These are phyloP conservation scores for Noccaea caerulescens DNA, from an alignment of 345 rosid genomes.

Conservation along the genomic window DNA sequence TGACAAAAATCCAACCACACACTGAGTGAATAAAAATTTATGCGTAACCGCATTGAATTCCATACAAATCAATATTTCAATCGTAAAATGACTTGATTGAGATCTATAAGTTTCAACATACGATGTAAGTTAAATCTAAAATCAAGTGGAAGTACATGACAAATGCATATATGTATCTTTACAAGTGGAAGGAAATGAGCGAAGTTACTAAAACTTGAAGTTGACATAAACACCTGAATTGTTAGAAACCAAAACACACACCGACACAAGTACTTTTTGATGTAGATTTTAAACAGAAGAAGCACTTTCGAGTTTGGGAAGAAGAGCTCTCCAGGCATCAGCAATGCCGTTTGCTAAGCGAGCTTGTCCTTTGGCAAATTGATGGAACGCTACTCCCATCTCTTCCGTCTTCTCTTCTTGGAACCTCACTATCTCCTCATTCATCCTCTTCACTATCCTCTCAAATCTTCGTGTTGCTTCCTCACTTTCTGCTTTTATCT, in stretches of 20 bases:
- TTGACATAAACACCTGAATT: conserved; percentile 24
- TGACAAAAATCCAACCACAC: too few relatives aligned
- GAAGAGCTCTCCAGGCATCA: conserved; percentile 97
- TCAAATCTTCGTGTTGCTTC: conserved; percentile 78
- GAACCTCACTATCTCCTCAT: conserved; percentile 83
- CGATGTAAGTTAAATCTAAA: conserved; percentile 1
- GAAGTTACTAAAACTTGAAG: conserved; percentile 23
- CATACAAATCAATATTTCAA: too few relatives aligned
- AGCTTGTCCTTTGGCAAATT: conserved; percentile 93
- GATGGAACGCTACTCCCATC: conserved; percentile 88
- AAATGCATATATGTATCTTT: conserved; percentile 28
- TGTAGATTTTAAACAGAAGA: conserved; percentile 19
- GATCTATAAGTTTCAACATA: too few relatives aligned
- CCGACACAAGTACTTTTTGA: not conserved
- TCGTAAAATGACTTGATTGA: too few relatives aligned
- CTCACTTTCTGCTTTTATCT: conserved; percentile 83
- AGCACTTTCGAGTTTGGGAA: conserved; percentile 84
- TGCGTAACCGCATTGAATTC: too few relatives aligned
- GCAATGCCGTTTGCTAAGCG: conserved; percentile 80
- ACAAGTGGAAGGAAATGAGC: conserved; percentile 40
- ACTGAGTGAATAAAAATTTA: too few relatives aligned
- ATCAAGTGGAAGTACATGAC: conserved; percentile 2
- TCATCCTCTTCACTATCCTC: conserved; percentile 75
- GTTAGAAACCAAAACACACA: not conserved
- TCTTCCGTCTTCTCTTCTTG: conserved; percentile 91